Evolutionary conservation across 306 rosid genomes (phyloP).

Genomic region (Crataegus laevigata): DNA sequence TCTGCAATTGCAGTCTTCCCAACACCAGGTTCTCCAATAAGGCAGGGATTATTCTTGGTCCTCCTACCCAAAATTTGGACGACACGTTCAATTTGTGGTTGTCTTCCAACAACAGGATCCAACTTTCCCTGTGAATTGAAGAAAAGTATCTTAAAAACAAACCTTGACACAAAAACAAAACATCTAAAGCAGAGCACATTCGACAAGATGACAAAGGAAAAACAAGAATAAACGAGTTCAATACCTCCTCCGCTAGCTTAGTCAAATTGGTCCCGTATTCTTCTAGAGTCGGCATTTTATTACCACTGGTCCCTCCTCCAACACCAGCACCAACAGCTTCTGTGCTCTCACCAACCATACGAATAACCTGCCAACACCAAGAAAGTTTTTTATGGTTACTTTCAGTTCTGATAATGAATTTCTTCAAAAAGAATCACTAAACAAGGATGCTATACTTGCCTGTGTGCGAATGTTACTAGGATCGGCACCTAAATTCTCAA

Average conservation of each 20-base stretch:
- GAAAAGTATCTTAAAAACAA: background rate
- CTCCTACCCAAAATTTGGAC: constrained; percentile 90
- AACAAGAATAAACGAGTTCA: background rate
- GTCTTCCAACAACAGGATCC: constrained; percentile 98
- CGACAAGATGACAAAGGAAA: background rate
- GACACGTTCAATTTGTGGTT: constrained; percentile 85
- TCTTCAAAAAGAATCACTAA: background rate
- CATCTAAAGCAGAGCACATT: background rate
- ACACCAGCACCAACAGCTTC: constrained; percentile 88
- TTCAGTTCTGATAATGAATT: background rate
- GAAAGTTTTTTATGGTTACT: background rate
- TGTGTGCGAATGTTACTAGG: constrained; percentile 89
- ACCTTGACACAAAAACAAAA: background rate
- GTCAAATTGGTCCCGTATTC: constrained; percentile 96
- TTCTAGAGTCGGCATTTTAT: constrained; percentile 95
- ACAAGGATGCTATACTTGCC: constrained; percentile 38
- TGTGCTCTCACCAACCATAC: constrained; percentile 99
- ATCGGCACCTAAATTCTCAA: constrained; percentile 91
- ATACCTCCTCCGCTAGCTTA: constrained; percentile 92
- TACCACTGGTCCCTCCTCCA: constrained; percentile 80
- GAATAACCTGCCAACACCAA: constrained; percentile 65
- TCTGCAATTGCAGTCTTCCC: constrained; percentile 98
- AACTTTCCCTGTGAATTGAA: constrained; percentile 63
- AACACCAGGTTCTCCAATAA: constrained; percentile 96
- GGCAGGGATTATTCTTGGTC: constrained; percentile 91